Conservation (phyloP, 768 basidiomycete genomes). For the Cubamyces lactineus region DNA sequence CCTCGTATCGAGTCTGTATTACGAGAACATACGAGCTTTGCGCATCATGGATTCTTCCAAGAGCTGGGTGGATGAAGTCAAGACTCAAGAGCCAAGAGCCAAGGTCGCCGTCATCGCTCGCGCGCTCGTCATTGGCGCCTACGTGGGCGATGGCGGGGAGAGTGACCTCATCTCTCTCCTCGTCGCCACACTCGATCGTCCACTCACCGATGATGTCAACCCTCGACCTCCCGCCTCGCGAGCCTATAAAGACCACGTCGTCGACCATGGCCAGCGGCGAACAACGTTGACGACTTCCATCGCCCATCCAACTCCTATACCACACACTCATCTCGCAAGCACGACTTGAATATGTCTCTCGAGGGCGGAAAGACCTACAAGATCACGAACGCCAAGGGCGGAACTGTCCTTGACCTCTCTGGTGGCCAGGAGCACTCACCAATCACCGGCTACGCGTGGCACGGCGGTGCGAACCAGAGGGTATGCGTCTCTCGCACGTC, state of each 20-base stretch:
- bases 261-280: neutral
- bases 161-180: conserved; percentile 1
- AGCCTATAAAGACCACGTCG: neutral
- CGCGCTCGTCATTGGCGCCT: too few relatives aligned
- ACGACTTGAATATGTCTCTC: too few relatives aligned
- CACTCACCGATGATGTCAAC: conserved; percentile 14
- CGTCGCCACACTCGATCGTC: conserved; percentile 9
- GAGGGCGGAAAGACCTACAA: conserved; percentile 44
- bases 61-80: too few relatives aligned
- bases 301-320: neutral
- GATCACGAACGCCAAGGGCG: conserved; percentile 54
- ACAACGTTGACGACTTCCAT: neutral
- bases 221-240: neutral
- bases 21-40: too few relatives aligned
- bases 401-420: conserved; percentile 59
- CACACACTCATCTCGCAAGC: too few relatives aligned
- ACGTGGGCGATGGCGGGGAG: too few relatives aligned
- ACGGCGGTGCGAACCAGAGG: conserved; percentile 52
- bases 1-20: too few relatives aligned
- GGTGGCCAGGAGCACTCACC: conserved; percentile 48
- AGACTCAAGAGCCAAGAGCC: too few relatives aligned
- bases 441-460: conserved; percentile 51
- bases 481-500: conserved; percentile 33
- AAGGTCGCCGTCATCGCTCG: too few relatives aligned
- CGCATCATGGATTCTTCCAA: too few relatives aligned